A percentile compares a stretch with the other conserved stretches of the same genome.
phyloP scores from a whole-genome alignment of 1,284 basidiomycete species.

The Termitomyces sp. region DNA sequence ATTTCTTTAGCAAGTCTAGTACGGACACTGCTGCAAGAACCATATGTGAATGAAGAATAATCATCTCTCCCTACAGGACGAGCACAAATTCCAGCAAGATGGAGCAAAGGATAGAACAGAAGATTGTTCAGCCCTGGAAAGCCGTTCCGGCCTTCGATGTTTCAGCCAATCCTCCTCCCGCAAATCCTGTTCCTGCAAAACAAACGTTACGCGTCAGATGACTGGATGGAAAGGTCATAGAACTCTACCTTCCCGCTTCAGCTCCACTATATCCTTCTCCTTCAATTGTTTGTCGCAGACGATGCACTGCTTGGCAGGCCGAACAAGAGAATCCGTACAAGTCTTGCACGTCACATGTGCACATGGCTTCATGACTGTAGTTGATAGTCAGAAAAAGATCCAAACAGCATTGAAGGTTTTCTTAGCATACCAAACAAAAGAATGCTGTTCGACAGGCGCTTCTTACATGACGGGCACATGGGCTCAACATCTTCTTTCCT shows the following conservation, averaged over 20 bases:
- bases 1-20: background rate
- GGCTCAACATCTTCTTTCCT: constrained; percentile 52
- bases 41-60: too few species aligned
- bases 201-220: background rate
- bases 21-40: too few species aligned
- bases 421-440: constrained; percentile 60
- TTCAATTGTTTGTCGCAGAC: constrained; percentile 68
- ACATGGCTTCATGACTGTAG: constrained; percentile 69
- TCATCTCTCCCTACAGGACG: too few species aligned
- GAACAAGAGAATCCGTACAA: constrained; percentile 79
- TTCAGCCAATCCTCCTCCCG: constrained; percentile 87
- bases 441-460: constrained; percentile 73
- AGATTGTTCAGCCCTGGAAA: constrained; percentile 60
- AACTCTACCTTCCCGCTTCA: constrained; percentile 73
- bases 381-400: constrained; percentile 5
- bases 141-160: constrained; percentile 68
- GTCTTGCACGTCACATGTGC: constrained; percentile 85
- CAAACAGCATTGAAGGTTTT: background rate
- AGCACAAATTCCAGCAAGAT: too few species aligned
- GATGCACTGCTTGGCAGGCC: constrained; percentile 71
- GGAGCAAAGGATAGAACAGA: background rate
- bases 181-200: constrained; percentile 75
- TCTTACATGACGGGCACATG: constrained; percentile 88
- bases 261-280: constrained; percentile 67
- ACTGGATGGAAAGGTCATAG: background rate